Percentiles rank a stretch among this genome's conserved stretches.
Evolutionary conservation across 345 rosid genomes (phyloP).

Genomic region (Noccaea bulbosa): DNA sequence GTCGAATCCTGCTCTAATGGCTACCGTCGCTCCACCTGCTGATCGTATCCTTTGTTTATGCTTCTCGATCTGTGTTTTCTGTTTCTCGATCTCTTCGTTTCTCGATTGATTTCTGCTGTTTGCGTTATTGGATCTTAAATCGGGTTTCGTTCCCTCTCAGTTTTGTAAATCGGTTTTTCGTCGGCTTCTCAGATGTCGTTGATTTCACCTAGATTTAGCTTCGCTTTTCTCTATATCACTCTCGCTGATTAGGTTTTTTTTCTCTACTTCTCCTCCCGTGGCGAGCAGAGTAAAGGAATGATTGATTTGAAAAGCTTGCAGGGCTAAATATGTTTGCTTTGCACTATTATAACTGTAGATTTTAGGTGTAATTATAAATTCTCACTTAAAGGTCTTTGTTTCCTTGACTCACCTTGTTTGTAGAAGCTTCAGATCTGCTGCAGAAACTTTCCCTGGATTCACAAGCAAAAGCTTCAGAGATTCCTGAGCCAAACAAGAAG

Average conservation of each 20-base stretch:
- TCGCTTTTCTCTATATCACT: conserved; percentile 3
- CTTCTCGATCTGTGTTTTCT: conserved; percentile 41
- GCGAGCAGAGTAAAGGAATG: background rate
- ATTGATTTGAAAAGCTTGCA: conserved; percentile 7
- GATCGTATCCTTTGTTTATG: conserved; percentile 75
- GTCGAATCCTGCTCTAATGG: conserved; percentile 51
- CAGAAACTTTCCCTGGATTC: conserved; percentile 76
- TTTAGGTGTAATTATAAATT: conserved; percentile 1
- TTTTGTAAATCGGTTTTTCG: background rate
- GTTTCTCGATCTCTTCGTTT: conserved; percentile 38
- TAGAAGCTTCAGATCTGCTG: conserved; percentile 82
- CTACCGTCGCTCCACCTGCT: conserved; percentile 64
- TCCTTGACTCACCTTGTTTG: conserved; percentile 55
- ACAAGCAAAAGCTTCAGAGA: conserved; percentile 63
- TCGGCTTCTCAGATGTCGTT: background rate
- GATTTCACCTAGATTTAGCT: conserved; percentile 19
- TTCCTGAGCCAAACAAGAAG: conserved; percentile 79
- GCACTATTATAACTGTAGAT: conserved; percentile 14
- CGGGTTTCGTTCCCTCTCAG: conserved; percentile 28
- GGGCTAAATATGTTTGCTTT: conserved; percentile 1
- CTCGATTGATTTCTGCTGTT: background rate
- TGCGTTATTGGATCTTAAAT: conserved; percentile 27
- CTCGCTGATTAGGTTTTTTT: conserved; percentile 5
- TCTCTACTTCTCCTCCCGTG: background rate
- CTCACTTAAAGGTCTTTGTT: conserved; percentile 20